phyloP scores from a whole-genome alignment of 192 early-diverging fungal genomes.

The Thamnidium elegans region DNA sequence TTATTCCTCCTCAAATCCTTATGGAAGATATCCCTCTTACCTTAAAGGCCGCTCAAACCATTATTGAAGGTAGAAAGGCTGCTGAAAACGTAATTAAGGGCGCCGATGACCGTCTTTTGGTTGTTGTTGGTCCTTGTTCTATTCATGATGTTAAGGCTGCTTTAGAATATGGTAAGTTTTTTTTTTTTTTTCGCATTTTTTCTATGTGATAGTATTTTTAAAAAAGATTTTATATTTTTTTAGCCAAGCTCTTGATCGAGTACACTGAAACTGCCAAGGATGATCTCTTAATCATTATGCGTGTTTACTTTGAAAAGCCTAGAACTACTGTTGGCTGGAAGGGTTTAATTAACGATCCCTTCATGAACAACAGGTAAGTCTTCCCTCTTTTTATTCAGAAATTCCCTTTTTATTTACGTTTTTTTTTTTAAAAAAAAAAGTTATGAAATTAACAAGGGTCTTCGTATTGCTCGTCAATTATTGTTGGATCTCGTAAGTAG shows the following conservation, averaged over 20 bases:
- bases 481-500: conserved; percentile 47
- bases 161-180: conserved; percentile 64
- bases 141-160: conserved; percentile 79
- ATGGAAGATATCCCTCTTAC: conserved; percentile 88
- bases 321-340: conserved; percentile 90
- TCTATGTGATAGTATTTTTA: not conserved
- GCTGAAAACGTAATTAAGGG: conserved; percentile 68
- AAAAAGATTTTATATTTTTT: too few relatives aligned
- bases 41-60: conserved; percentile 69
- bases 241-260: conserved; percentile 10
- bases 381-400: not conserved
- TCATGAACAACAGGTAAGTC: conserved; percentile 59
- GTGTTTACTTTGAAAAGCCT: conserved; percentile 88
- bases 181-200: not conserved
- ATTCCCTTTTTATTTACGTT: not conserved
- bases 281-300: conserved; percentile 77
- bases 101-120: conserved; percentile 73
- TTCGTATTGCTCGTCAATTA: conserved; percentile 70
- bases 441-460: conserved; percentile 81
- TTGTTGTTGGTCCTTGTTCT: conserved; percentile 85
- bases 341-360: conserved; percentile 85
- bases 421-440: conserved; percentile 14
- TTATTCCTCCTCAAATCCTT: conserved; percentile 88
- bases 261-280: conserved; percentile 22
- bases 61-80: conserved; percentile 62